Evolutionary conservation across 345 rosid species (phyloP), one percentile per base, ranked within the genome.

Genomic region (Schrenkiella parvula): DNA sequence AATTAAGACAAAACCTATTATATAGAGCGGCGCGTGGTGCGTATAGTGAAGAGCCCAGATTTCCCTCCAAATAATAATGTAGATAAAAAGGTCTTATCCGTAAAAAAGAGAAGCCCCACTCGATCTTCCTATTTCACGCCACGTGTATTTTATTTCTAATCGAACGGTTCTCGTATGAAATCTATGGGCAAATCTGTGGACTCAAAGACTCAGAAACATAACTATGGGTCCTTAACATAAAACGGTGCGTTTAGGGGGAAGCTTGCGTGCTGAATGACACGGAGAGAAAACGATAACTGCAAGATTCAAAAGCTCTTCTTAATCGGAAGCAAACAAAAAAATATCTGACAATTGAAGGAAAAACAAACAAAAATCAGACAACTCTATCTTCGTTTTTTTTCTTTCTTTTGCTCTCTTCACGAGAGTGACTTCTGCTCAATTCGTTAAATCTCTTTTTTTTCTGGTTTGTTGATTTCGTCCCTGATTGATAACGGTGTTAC

Each of bases 261-360:
- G 80, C 14, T 76, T 70, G 75, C 76, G 80, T 76, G 80, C 60
- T 69, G 66, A 76, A 56, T 47, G 65, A 76, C 34, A 54, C 26
- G 70, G 2, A 6, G 55, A 28, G 64, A 64, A 70, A 53, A 62
- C 71, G 67, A 64, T 64, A 26, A 53, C 63, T 21, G 71, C 68
- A 48, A 39, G 53, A 32, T 59, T 28, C 58, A 59, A 50, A 70
- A 35, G 46, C 60, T n/a, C n/a, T n/a, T n/a, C n/a, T 38, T 54
- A 19, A 35, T 44, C 68, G 18, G 12, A 68, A 61, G 42, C 64
- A 61, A 64, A 76, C 68, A 75, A 53, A 66, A 47, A 71, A 43
- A 44, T 25, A 35, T 56, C 74, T 57, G 58, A 65, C 55, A 29
- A 61, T 12, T 0, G 6, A 1, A 1, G 15, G 15, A 4, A 2